These are phyloP conservation scores for Hymenoscyphus scutula DNA, from an alignment of 2,329 filamentous ascomycete species.

Conservation along the genomic window DNA sequence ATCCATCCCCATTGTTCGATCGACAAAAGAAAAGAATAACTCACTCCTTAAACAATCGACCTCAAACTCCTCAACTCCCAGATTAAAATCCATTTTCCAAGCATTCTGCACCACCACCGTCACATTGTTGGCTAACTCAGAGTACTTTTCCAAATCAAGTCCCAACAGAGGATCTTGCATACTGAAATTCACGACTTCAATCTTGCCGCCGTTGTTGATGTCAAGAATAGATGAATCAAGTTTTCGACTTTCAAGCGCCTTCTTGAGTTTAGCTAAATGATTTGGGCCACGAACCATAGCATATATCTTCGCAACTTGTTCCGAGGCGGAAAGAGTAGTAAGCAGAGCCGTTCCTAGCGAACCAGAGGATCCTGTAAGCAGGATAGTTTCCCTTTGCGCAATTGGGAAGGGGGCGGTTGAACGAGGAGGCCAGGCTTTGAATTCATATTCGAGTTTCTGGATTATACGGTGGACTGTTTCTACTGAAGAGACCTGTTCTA, in stretches of 20 bases:
- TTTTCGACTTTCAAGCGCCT: constrained; percentile 18
- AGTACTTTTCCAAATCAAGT: constrained; percentile 29
- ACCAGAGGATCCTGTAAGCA: constrained; percentile 31
- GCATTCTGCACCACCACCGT: constrained; percentile 34
- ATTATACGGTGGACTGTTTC: constrained; percentile 28
- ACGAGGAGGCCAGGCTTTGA: constrained; percentile 25
- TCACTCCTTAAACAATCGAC: constrained; percentile 34
- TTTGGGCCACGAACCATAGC: constrained; percentile 30
- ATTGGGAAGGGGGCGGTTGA: constrained; percentile 10
- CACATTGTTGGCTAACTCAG: constrained; percentile 25
- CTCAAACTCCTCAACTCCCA: constrained; percentile 33
- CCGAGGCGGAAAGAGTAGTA: constrained; percentile 19
- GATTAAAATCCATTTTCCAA: constrained; percentile 37
- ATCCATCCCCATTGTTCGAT: not conserved
- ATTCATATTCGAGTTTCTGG: constrained; percentile 27
- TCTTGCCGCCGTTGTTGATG: constrained; percentile 18
- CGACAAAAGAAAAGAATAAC: not conserved
- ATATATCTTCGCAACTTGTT: constrained; percentile 28
- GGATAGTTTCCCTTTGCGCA: constrained; percentile 23
- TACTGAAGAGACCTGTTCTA: constrained; percentile 7
- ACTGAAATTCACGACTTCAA: constrained; percentile 31
- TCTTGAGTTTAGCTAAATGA: constrained; percentile 18
- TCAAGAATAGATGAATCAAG: constrained; percentile 27
- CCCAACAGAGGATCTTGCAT: constrained; percentile 34
- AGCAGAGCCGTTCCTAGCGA: constrained; percentile 32